Evolutionary conservation across 345 rosid genomes (phyloP), one percentile per base, ranked within the genome.

Genomic region (Trapa bicornis): DNA sequence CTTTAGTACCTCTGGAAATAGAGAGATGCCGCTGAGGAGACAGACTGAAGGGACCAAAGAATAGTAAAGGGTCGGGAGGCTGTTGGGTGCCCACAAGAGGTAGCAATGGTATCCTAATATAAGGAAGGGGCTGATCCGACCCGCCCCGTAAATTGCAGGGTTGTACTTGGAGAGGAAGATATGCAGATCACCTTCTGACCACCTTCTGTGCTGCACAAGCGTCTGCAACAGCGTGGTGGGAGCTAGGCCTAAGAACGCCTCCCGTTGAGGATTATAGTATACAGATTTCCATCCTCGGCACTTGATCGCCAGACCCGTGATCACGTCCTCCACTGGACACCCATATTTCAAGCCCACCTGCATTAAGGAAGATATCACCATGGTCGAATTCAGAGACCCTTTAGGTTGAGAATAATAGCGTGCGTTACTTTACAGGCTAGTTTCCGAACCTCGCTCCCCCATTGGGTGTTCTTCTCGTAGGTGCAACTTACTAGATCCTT

Each of bases 261-360:
- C 57, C 73, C 78, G 85, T 41, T 76, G 54, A 1, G 96, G 96
- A 67, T 75, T 77, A 72, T 69, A 75, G 68, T 85, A 86, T 4
- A 79, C 87, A n/a, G 95, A 82, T 77, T 76, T 84, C 95, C 95
- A 86, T 65, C 96, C 97, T 14, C 72, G 76, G 66, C 89, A 82
- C 53, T 86, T 84, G 64, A 89, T 86, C 22, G 85, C 67, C 50
- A 89, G 57, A 67, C 97, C 98, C 22, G 97, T 89, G 37, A 92
- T 87, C 61, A 88, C 82, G 78, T 92, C 97, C 68, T 92, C 98
- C n/a, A 86, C 89, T 2, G 85, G 80, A 65, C 81, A 81, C 4
- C 96, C 96, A 5, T 90, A 90, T 56, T 73, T 83, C 70, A 89
- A 3, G 54, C 98, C 98, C 76, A 83, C 74, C 97, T 89, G 85